phyloP scores from a whole-genome alignment of 768 basidiomycete genomes.

The Lactarius evosmus region DNA sequence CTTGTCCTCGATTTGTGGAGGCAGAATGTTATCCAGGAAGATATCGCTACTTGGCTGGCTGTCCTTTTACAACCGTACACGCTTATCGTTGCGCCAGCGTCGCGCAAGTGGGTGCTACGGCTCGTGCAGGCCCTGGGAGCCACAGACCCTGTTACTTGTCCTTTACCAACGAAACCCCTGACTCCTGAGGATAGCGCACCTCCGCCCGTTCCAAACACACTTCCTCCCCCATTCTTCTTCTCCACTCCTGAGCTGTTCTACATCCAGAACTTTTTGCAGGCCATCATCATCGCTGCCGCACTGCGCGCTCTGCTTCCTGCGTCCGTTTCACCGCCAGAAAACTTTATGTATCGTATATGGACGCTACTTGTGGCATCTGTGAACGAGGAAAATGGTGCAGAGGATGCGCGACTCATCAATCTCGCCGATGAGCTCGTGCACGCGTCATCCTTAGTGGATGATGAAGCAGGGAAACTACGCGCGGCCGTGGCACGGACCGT shows the following conservation, averaged over 20 bases:
- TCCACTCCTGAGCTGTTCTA: slow-evolving; percentile 50
- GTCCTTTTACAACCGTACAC: slow-evolving; percentile 20
- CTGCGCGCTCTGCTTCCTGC: slow-evolving; percentile 52
- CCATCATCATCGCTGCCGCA: slow-evolving; percentile 60
- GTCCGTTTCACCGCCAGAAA: slow-evolving; percentile 26
- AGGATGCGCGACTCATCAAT: slow-evolving; percentile 56
- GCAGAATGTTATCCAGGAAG: slow-evolving; percentile 34
- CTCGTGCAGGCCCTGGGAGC: slow-evolving; percentile 46
- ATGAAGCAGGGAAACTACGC: slow-evolving; percentile 53
- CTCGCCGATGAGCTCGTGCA: slow-evolving; percentile 72
- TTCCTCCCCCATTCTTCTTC: slow-evolving; percentile 70
- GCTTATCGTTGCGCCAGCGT: slow-evolving; percentile 24
- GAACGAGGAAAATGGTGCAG: slow-evolving; percentile 36
- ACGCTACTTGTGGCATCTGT: slow-evolving; percentile 59
- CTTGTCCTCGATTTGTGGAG: slow-evolving; percentile 53
- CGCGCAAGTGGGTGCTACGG: slow-evolving; percentile 45
- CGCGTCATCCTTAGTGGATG: slow-evolving; percentile 41
- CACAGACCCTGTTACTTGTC: slow-evolving; percentile 39
- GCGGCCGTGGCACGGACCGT: slow-evolving; percentile 62
- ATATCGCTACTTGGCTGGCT: slow-evolving; percentile 31
- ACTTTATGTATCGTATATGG: slow-evolving; percentile 64
- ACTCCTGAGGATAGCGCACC: slow-evolving; percentile 7
- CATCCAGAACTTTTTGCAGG: slow-evolving; percentile 69
- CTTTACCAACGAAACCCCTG: slow-evolving; percentile 26
- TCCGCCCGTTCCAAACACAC: slow-evolving; percentile 36